Evolutionary conservation across 148 eudicot genomes (phyloP).

Genomic region (Rheum nobile): DNA sequence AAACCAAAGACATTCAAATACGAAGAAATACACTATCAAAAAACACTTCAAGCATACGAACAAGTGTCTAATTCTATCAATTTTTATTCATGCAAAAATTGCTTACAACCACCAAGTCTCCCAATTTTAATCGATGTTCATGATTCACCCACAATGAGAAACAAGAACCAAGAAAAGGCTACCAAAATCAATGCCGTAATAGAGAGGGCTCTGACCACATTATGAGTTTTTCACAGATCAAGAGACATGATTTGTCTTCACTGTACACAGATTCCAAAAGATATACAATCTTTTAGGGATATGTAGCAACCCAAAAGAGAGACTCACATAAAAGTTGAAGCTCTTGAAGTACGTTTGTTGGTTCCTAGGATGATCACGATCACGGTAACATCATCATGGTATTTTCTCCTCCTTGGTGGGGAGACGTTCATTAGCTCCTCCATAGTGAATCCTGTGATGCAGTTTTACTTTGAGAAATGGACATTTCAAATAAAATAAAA

Average conservation of each 20-base stretch:
- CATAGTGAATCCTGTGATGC: slow-evolving; percentile 50
- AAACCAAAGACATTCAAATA: neutral
- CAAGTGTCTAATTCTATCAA: neutral
- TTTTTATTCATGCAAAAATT: neutral
- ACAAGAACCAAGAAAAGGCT: neutral
- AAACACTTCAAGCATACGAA: neutral
- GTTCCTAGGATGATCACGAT: slow-evolving; percentile 69
- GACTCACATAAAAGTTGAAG: slow-evolving; percentile 57
- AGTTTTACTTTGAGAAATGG: neutral
- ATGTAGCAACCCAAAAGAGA: neutral
- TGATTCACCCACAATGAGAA: neutral
- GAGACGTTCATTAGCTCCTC: slow-evolving; percentile 79
- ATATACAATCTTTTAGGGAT: neutral
- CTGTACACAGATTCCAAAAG: neutral
- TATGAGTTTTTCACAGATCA: neutral
- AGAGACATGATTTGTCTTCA: neutral
- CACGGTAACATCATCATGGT: slow-evolving; percentile 89
- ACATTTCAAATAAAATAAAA: neutral
- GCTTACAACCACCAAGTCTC: slow-evolving; percentile 2
- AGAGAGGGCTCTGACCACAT: neutral
- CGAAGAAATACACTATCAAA: neutral
- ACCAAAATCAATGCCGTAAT: neutral
- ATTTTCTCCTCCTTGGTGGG: slow-evolving; percentile 81
- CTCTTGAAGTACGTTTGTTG: slow-evolving; percentile 71
- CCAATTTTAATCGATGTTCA: neutral